A percentile compares a stretch with the other conserved stretches of the same genome.
Conservation (phyloP, 805 yeast species). For the Hanseniaspora guilliermondii region DNA sequence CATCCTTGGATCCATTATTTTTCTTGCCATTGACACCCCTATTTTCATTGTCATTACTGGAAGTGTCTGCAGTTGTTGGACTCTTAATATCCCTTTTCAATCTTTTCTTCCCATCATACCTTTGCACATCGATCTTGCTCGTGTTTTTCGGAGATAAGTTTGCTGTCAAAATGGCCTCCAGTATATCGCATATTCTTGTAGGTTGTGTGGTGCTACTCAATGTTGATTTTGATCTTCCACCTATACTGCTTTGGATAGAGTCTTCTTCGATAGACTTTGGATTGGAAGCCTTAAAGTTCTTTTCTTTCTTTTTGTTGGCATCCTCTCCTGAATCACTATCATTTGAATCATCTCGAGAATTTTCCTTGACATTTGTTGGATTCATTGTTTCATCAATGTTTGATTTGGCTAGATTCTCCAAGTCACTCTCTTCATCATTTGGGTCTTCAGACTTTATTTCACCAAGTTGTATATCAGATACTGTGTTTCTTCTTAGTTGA, state of each 20-base stretch:
- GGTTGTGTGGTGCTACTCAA: slow-evolving; percentile 10
- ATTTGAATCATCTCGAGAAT: neutral
- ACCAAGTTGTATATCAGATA: neutral
- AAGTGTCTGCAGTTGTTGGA: slow-evolving; percentile 8
- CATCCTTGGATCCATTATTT: neutral
- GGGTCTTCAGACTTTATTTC: neutral
- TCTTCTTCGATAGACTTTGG: neutral
- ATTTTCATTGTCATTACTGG: neutral
- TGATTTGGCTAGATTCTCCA: neutral
- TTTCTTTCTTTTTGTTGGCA: neutral
- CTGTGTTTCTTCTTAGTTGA: slow-evolving; percentile 10
- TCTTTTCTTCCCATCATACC: slow-evolving; percentile 48
- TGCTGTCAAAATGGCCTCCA: slow-evolving; percentile 60
- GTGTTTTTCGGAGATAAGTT: slow-evolving; percentile 20
- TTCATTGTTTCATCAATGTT: neutral
- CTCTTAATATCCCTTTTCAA: slow-evolving; percentile 34
- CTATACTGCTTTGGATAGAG: slow-evolving; percentile 8
- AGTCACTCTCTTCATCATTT: neutral
- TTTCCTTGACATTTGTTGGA: neutral
- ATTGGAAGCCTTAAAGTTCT: neutral
- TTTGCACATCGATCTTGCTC: slow-evolving; percentile 36
- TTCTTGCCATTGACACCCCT: neutral
- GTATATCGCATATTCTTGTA: slow-evolving; percentile 42
- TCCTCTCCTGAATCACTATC: slow-evolving; percentile 7
- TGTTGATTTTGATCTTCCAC: slow-evolving; percentile 5